Conservation (phyloP, 1,139 yeast species). For the Debaryomyces fabryi region DNA sequence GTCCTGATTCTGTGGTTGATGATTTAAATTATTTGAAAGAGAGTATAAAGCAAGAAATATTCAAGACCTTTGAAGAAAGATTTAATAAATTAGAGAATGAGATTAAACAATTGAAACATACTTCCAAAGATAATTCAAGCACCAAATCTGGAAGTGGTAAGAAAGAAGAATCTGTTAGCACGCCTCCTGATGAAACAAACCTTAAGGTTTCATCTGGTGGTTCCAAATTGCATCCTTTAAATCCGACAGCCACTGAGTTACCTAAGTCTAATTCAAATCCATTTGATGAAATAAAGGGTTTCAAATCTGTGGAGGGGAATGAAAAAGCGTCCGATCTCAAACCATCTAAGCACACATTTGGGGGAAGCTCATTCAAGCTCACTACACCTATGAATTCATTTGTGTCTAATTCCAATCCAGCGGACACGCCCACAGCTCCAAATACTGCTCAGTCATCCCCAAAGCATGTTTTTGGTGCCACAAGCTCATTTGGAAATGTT, state of each 20-base stretch:
- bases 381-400: slow-evolving; percentile 28
- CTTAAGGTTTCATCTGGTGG: background rate
- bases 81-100: slow-evolving; percentile 25
- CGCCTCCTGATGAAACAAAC: background rate
- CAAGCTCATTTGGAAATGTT: slow-evolving; percentile 60
- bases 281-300: background rate
- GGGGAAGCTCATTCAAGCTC: slow-evolving; percentile 26
- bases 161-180: background rate
- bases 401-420: slow-evolving; percentile 15
- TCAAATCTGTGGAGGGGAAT: slow-evolving; percentile 3
- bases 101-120: slow-evolving; percentile 20
- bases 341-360: slow-evolving; percentile 30
- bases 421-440: slow-evolving; percentile 13
- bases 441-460: slow-evolving; percentile 15
- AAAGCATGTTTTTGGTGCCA: slow-evolving; percentile 46
- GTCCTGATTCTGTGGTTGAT: slow-evolving; percentile 10
- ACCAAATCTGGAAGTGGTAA: background rate
- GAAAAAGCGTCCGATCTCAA: slow-evolving; percentile 7
- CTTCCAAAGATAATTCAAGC: background rate
- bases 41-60: slow-evolving; percentile 20
- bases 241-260: background rate
- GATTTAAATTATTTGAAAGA: slow-evolving; percentile 19
- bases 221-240: slow-evolving; percentile 3
- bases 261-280: background rate
- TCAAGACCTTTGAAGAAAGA: slow-evolving; percentile 22